These are phyloP conservation scores for Phanerochaete sordida DNA, from an alignment of 768 basidiomycete species.

Conservation along the genomic window DNA sequence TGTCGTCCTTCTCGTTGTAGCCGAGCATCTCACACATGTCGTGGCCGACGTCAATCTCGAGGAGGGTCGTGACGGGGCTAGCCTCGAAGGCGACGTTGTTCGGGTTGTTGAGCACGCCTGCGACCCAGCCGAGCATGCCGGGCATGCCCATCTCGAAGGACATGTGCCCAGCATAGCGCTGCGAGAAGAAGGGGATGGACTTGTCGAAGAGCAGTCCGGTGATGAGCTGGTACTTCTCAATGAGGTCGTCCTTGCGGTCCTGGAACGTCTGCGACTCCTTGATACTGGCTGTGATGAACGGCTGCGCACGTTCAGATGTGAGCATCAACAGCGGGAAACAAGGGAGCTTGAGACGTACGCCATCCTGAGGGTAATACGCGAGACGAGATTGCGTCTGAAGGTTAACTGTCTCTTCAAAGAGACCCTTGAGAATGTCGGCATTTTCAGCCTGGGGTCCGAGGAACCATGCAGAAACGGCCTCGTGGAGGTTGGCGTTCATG, in stretches of 20 bases:
- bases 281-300: constrained; percentile 19
- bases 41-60: constrained; percentile 37
- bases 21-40: constrained; percentile 41
- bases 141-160: constrained; percentile 31
- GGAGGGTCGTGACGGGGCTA: constrained; percentile 34
- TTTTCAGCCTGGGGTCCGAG: constrained; percentile 39
- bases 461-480: constrained; percentile 34
- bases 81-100: constrained; percentile 44
- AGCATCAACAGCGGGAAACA: not conserved
- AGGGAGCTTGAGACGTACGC: constrained; percentile 14
- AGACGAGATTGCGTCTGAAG: constrained; percentile 21
- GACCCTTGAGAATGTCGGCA: constrained; percentile 21
- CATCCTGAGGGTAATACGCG: constrained; percentile 29
- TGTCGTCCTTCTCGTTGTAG: constrained; percentile 19
- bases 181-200: constrained; percentile 37
- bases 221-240: constrained; percentile 15
- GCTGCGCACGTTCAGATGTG: constrained; percentile 7
- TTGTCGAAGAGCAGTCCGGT: constrained; percentile 24
- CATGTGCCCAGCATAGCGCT: constrained; percentile 41
- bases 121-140: constrained; percentile 20
- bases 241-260: constrained; percentile 19
- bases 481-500: constrained; percentile 11
- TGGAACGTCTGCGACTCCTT: constrained; percentile 19
- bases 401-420: constrained; percentile 25
- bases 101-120: constrained; percentile 33